Evolutionary conservation across 2,329 filamentous ascomycete species (phyloP), one percentile per base, ranked within the genome.

Genomic region (Ascochyta fabae): DNA sequence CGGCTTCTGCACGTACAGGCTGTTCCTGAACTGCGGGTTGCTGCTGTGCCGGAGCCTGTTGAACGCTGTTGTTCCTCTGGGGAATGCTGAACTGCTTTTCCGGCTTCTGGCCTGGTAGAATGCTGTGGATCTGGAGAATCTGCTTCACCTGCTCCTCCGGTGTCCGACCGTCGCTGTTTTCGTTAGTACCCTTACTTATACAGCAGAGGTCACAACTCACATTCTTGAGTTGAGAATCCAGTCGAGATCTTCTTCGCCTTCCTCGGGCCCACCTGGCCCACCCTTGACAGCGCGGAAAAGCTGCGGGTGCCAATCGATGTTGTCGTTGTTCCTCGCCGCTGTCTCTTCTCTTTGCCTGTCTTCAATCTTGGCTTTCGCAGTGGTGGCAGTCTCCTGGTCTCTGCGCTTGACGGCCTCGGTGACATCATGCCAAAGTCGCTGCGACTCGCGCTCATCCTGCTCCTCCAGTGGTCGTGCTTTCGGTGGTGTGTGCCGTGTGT

Each of bases 291-390:
- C 79, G 57, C 92, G 85, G 81, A 99, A 99, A 12, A 98, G 83
- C 60, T 88, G 87, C 0, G 95, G 94, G 31, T 87, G 86, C 95
- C 95, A 99, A 61, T 96, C 91, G 7, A 92, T 80, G 12, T 89
- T 89, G 10, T 93, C 87, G 43, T 92, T 88, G 29, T 85, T 85
- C 67, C 95, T 84, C 69, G 86, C 86, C 16, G 92, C 89, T 2
- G 95, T 92, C 71, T 97, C 94, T 60, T 93, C 88, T 69, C 95
- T 85, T 76, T 99, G 95, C 70, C 85, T 87, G 68, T 98, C 94
- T 74, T 99, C 95, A 56, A 99, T 91, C 73, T 89, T 90, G n/a
- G 91, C 93, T 80, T 99, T 99, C 71, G 97, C 94, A 60, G 95
- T 90, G 0, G 95, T 99, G 4, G 95, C 95, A 8, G 89, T 78